Conservation (phyloP, 2,329 filamentous ascomycete species). For the Phialemonium atrogriseum region DNA sequence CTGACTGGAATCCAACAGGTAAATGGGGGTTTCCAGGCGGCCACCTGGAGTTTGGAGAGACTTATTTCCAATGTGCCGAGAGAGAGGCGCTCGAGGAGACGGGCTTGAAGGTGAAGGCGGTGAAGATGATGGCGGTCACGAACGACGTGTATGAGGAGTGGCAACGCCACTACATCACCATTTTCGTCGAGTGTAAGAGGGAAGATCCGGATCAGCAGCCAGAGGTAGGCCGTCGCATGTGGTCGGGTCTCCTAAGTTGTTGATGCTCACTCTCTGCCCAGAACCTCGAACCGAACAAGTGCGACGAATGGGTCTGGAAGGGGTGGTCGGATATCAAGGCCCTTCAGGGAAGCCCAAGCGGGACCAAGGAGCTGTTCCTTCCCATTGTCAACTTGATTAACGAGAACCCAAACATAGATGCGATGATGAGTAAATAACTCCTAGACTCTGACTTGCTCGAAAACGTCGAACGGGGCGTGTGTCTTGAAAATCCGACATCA, state of each 20-base stretch:
- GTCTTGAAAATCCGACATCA: too few relatives aligned
- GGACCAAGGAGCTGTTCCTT: constrained; percentile 26
- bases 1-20: constrained; percentile 6
- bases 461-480: too few relatives aligned
- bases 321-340: constrained; percentile 32
- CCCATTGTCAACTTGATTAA: constrained; percentile 28
- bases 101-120: constrained; percentile 43
- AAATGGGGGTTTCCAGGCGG: constrained; percentile 62
- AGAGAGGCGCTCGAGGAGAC: constrained; percentile 68
- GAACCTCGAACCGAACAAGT: constrained; percentile 42
- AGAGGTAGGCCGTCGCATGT: constrained; percentile 33
- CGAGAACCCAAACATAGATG: constrained; percentile 15
- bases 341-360: constrained; percentile 20
- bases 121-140: constrained; percentile 50
- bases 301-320: constrained; percentile 40
- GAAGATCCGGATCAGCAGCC: constrained; percentile 39
- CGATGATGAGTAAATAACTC: too few relatives aligned
- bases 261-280: constrained; percentile 10
- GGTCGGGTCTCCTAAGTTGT: background rate
- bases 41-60: constrained; percentile 64
- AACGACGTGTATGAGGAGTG: constrained; percentile 55
- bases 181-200: constrained; percentile 54
- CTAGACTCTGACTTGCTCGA: too few relatives aligned
- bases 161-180: constrained; percentile 66
- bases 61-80: constrained; percentile 50